Evolutionary conservation across 305 asterid species (phyloP), one percentile per base, ranked within the genome.

Genomic region (Fraxinus latifolia): DNA sequence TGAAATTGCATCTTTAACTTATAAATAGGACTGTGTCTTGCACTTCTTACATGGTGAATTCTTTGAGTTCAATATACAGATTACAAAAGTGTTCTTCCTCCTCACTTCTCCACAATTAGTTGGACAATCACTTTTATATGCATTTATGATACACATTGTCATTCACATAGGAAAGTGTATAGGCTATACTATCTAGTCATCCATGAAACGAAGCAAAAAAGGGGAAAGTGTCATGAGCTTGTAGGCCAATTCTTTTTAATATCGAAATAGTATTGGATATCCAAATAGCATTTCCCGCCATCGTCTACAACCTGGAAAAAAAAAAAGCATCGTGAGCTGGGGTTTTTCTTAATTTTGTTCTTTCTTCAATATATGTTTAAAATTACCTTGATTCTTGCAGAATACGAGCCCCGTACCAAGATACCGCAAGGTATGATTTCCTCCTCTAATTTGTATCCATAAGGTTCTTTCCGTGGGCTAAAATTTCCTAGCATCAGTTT

Each of bases 371-470:
- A 53, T 15, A 25, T 1, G 17, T 29, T 36, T 4, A 12, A 17
- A 17, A 3, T 29, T 84, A 88, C 92, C 91, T 89, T 88, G 67
- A 85, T 85, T 83, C 87, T 88, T 34, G 92, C 90, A 25, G 90
- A 80, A 71, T 88, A 89, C 75, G 83, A 27, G 29, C 92, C 91
- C 60, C 92, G 79, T 0, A 87, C 88, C 76, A 89, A 88, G 12
- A 89, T 82, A 29, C 92, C 92, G 7, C 87, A 83, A 39, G 91
- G 92, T 32, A 90, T 60, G 1, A 80, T 84, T 42, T 88, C 90
- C 79, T 89, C 92, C 33, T 60, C 78, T 6, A 86, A 29, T 81
- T 85, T 87, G 70, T 83, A 77, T 15, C 23, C 53, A 31, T 88
- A 88, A 33, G 92, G 87, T 74, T 86, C 86, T 44, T 78, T 50